Evolutionary conservation across 805 yeast genomes (phyloP).

Genomic region (Debaryomyces prosopidis): DNA sequence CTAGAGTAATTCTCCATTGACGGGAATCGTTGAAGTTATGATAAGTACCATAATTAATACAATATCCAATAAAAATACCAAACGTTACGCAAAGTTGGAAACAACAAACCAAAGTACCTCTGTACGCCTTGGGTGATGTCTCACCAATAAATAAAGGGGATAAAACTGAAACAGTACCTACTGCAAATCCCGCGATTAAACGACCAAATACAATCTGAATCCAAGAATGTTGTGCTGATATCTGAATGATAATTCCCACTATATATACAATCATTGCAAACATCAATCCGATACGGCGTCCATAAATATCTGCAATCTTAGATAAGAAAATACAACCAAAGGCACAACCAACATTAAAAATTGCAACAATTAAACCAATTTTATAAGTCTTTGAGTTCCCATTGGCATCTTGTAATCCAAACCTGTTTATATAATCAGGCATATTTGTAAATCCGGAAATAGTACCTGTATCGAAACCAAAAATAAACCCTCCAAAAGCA

Average conservation of each 20-base stretch:
- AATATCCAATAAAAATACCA: constrained; percentile 70
- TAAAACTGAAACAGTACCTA: constrained; percentile 69
- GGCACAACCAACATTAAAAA: constrained; percentile 71
- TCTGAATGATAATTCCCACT: constrained; percentile 61
- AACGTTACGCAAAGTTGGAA: constrained; percentile 69
- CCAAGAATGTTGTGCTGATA: constrained; percentile 57
- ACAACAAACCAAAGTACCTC: constrained; percentile 70
- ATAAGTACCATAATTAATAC: constrained; percentile 64
- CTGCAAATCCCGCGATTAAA: constrained; percentile 67
- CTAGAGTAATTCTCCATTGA: constrained; percentile 70
- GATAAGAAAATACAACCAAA: constrained; percentile 64
- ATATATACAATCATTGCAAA: constrained; percentile 54
- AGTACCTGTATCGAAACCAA: constrained; percentile 80
- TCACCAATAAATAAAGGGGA: constrained; percentile 69
- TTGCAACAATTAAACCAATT: constrained; percentile 52
- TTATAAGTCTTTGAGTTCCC: constrained; percentile 48
- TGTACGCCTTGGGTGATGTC: constrained; percentile 65
- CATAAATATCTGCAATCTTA: constrained; percentile 56
- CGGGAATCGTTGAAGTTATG: constrained; percentile 47
- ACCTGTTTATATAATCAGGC: constrained; percentile 51
- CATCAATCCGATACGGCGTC: constrained; percentile 59
- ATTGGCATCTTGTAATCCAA: constrained; percentile 43
- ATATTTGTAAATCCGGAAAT: constrained; percentile 69
- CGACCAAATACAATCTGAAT: constrained; percentile 66
- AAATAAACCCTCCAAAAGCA: constrained; percentile 75